Percentiles rank a stretch among this genome's conserved stretches.
Conservation (phyloP, 345 rosid genomes). For the Lumnitzera littorea region DNA sequence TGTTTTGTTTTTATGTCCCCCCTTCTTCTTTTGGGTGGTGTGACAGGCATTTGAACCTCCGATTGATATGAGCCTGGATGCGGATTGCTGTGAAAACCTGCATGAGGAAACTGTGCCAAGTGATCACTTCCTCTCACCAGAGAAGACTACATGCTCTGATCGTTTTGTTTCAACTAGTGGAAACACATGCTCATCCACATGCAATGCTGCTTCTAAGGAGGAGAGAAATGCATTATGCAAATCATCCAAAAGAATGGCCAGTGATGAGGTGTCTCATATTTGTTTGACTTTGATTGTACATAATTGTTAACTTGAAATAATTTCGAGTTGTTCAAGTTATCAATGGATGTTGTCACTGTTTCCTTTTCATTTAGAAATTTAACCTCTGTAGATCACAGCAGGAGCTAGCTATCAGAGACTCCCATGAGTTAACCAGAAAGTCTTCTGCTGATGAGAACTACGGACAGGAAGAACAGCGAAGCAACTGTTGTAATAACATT, state of each 20-base stretch:
- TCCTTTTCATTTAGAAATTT: constrained; percentile 34
- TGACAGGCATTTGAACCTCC: constrained; percentile 96
- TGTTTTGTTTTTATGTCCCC: background rate
- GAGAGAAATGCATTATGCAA: constrained; percentile 17
- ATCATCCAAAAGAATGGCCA: constrained; percentile 15
- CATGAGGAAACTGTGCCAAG: constrained; percentile 29
- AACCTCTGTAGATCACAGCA: constrained; percentile 49
- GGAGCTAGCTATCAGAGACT: constrained; percentile 38
- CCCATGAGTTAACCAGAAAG: constrained; percentile 1
- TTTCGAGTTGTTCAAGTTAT: constrained; percentile 10
- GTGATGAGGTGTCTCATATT: constrained; percentile 25
- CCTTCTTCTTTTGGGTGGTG: constrained; percentile 12
- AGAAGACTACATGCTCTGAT: constrained; percentile 33
- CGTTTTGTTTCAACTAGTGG: constrained; percentile 33
- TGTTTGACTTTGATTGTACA: constrained; percentile 5
- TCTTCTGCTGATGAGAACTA: constrained; percentile 6
- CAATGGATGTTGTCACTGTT: background rate
- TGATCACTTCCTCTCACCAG: constrained; percentile 35
- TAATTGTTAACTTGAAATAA: constrained; percentile 3
- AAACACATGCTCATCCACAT: constrained; percentile 25
- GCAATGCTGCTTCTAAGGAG: constrained; percentile 16
- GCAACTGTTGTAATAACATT: constrained; percentile 23
- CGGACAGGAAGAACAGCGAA: constrained; percentile 17
- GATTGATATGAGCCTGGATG: constrained; percentile 77
- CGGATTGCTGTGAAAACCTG: constrained; percentile 40